Evolutionary conservation across 306 rosid species (phyloP), one percentile per base, ranked within the genome.

Genomic region (Elaeagnus macrophylla): DNA sequence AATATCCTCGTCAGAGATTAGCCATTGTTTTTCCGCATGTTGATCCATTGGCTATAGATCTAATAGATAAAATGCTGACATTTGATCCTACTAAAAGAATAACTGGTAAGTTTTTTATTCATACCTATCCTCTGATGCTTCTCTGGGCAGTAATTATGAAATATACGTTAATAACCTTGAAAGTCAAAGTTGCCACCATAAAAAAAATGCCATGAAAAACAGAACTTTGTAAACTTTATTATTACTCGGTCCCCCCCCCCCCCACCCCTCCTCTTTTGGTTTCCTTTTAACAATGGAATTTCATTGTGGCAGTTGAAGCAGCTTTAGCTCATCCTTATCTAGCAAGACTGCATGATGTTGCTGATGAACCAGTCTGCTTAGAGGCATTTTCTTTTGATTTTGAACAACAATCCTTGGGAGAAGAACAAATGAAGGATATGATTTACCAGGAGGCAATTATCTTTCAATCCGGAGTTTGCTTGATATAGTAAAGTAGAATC

Each of bases 301-400:
- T 57, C 53, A 37, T 37, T 38, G 19, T 67, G 20, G 57, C 85
- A 91, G 99, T 91, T 67, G 99, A 91, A 70, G 84, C 82, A 72
- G 95, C 99, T 1, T 73, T 91, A 16, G 95, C 96, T 51, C 99
- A 91, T 77, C 99, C 99, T 61, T 91, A 91, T 74, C 88, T 91
- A 62, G 93, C 80, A 71, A 86, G 94, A 69, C 80, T 91, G 70
- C 99, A 91, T 57, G 99, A 91, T 69, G 66, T 66, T 60, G 87
- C 89, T 37, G 99, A 91, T 65, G 99, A 91, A 72, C 99, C 99
- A 13, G 59, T 80, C 66, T 86, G 99, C 77, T 25, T 59, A 35
- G 72, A 72, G 40, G 79, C 89, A 40, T 91, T 91, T 77, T 80
- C 89, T 35, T 86, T 91, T 66, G 99, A 87, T 13, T 91, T 86